Base-by-base conservation (phyloP, 345 rosid species). In the Gynandropsis gynandra region DNA sequence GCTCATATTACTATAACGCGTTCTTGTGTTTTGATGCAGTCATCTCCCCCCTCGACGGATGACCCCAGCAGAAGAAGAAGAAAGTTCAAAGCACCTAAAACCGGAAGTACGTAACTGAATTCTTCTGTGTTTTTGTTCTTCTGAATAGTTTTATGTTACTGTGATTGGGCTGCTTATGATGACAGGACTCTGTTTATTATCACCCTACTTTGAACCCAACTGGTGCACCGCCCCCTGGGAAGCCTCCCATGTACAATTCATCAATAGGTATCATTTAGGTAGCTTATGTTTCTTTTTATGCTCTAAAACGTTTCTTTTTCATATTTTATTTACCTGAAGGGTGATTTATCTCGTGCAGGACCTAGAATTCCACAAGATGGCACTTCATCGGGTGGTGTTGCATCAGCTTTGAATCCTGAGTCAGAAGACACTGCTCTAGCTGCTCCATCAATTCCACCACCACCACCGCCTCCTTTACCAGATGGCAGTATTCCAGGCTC, bases 221-320 rank as follows among this genome's bases (percentile, higher is more conserved):
- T 10, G 98, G 98, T 15, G 96, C 97, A 34, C 97, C 98, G 35
- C 98, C 97, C 29, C 98, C 98, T 33, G 98, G 98, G 69, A 92
- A 92, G 66, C 96, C 93, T 51, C 98, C 95, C 4, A 82, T 85
- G 96, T 92, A 85, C 58, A 76, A 82, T 52, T 85, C 98, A 47
- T 80, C 93, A 5, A 82, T 90, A 74, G 98, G 63, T 67, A 65
- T 16, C 43, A 35, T 61, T 50, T 50, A 47, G 43, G 12, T 20
- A 15, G n/a, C n/a, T n/a, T n/a, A 10, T 54, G 9, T 38, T 42
- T 16, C 46, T 49, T 49, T 39, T 2, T 49, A 19, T 33, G 48
- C 48, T 16, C 40, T 4, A 1, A 40, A 21, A 33, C 16, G 33
- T 37, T 56, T 9, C 21, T 59, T 54, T 58, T 38, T 59, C 59